Evolutionary conservation across 805 yeast genomes (phyloP).

Genomic region (Metschnikowia kofuensis): DNA sequence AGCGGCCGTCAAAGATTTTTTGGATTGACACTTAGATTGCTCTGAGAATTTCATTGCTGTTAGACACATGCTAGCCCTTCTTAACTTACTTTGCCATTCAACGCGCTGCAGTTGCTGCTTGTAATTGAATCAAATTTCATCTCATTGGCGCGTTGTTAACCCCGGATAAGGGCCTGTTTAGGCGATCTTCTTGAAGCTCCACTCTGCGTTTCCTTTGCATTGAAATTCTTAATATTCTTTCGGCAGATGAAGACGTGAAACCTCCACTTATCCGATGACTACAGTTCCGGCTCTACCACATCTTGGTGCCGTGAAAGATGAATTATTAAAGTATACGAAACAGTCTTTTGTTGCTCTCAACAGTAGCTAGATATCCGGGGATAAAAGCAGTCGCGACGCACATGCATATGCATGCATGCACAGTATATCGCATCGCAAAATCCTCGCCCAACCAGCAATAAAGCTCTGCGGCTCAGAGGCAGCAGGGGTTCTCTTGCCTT

Average conservation of each 20-base stretch:
- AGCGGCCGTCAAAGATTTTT: neutral
- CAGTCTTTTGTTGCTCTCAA: neutral
- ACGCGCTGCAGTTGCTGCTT: conserved; percentile 7
- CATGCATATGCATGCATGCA: neutral
- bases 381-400: neutral
- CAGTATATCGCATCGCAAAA: neutral
- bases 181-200: neutral
- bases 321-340: too few species aligned
- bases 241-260: too few species aligned
- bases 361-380: neutral
- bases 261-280: too few species aligned
- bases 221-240: too few species aligned
- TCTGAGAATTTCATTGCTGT: neutral
- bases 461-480: too few species aligned
- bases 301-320: too few species aligned
- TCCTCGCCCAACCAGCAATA: neutral
- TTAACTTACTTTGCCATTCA: too few species aligned
- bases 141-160: conserved; percentile 7
- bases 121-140: conserved; percentile 5
- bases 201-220: too few species aligned
- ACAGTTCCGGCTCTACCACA: too few species aligned
- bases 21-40: neutral
- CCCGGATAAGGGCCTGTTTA: conserved; percentile 1
- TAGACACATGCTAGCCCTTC: too few species aligned
- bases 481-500: too few species aligned